phyloP scores from a whole-genome alignment of 108 stramenopile genomes.

The Cylindrotheca closterium region DNA sequence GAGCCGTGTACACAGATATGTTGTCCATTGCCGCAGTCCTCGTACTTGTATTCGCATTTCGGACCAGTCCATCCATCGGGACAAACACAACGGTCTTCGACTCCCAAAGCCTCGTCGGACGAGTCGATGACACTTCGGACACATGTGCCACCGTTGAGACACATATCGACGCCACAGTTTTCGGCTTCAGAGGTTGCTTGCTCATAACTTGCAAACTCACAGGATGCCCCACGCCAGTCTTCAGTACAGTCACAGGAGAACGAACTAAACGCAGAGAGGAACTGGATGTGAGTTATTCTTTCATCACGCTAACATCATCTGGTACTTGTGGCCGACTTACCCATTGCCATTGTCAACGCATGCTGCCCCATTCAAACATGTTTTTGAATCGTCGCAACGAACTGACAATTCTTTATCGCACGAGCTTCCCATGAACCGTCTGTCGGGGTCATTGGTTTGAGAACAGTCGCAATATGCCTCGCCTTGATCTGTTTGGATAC shows the following conservation, averaged over 20 bases:
- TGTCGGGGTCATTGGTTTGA: slow-evolving; percentile 4
- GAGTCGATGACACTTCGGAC: slow-evolving; percentile 6
- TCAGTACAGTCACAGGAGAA: slow-evolving; percentile 29
- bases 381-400: slow-evolving; percentile 11
- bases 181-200: not conserved
- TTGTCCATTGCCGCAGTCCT: slow-evolving; percentile 41
- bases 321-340: slow-evolving; percentile 10
- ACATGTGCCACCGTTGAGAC: slow-evolving; percentile 35
- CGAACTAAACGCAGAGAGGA: not conserved
- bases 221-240: slow-evolving; percentile 32
- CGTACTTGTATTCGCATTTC: slow-evolving; percentile 38
- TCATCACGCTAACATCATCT: no score
- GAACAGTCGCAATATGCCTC: slow-evolving; percentile 12
- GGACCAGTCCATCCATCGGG: slow-evolving; percentile 35
- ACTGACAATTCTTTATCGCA: slow-evolving; percentile 25
- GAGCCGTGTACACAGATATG: slow-evolving; percentile 47
- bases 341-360: slow-evolving; percentile 19
- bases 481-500: slow-evolving; percentile 3
- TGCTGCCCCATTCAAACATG: slow-evolving; percentile 22
- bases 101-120: slow-evolving; percentile 22
- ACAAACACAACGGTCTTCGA: slow-evolving; percentile 49
- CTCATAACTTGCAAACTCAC: slow-evolving; percentile 25
- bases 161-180: slow-evolving; percentile 25
- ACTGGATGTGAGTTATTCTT: no score
- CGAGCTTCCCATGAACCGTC: slow-evolving; percentile 7